A percentile compares a stretch with the other conserved stretches of the same genome.
These are phyloP conservation scores for Sporothrix luriei DNA, from an alignment of 2,329 filamentous ascomycete genomes.

Conservation along the genomic window DNA sequence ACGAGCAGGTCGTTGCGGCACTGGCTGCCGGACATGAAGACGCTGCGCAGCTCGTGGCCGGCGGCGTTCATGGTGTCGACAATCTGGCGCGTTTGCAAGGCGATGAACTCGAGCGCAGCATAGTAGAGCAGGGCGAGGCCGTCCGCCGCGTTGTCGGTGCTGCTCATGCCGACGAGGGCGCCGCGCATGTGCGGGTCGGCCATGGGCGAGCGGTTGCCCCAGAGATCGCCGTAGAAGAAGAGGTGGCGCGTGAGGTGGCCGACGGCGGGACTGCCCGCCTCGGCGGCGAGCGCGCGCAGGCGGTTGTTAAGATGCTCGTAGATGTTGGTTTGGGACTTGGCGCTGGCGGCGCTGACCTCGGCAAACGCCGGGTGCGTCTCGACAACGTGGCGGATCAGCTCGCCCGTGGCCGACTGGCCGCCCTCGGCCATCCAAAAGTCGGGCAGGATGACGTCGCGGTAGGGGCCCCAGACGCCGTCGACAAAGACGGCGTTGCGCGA, in stretches of 20 bases:
- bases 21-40: constrained; percentile 98
- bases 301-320: constrained; percentile 95
- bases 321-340: constrained; percentile 82
- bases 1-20: constrained; percentile 95
- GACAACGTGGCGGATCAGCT: constrained; percentile 89
- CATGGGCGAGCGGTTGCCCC: constrained; percentile 92
- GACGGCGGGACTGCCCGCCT: constrained; percentile 70
- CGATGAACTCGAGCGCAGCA: constrained; percentile 96
- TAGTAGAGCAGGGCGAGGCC: constrained; percentile 92
- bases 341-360: constrained; percentile 70
- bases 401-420: constrained; percentile 93
- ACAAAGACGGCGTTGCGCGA: constrained; percentile 92
- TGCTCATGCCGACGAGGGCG: constrained; percentile 77
- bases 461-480: constrained; percentile 94
- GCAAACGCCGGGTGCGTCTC: constrained; percentile 92
- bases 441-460: constrained; percentile 89
- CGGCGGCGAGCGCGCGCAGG: constrained; percentile 73
- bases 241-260: constrained; percentile 88
- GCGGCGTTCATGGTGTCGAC: constrained; percentile 89
- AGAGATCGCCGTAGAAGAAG: constrained; percentile 98
- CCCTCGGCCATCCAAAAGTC: constrained; percentile 97
- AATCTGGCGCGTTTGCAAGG: constrained; percentile 94
- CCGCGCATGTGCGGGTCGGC: constrained; percentile 94
- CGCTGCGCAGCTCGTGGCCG: constrained; percentile 83
- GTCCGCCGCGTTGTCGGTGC: constrained; percentile 77